A percentile compares a stretch with the other conserved stretches of the same genome.
These are phyloP conservation scores for Penicillium sp. DNA, from an alignment of 2,329 filamentous ascomycete species.

Conservation along the genomic window DNA sequence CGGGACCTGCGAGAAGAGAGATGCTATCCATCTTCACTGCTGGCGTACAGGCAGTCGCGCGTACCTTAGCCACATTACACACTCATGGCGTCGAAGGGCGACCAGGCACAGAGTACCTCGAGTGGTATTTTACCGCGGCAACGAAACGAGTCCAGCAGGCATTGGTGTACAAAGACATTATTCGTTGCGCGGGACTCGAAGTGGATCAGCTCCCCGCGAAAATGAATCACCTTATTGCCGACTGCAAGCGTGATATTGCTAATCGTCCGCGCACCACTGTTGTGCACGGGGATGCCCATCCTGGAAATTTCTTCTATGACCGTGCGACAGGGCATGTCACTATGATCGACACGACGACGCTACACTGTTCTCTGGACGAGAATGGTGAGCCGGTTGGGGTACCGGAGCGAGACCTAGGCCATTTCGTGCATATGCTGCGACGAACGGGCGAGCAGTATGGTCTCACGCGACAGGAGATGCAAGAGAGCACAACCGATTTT, in stretches of 20 bases:
- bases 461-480: not conserved
- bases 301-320: conserved; percentile 5
- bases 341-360: conserved; percentile 1
- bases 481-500: not conserved
- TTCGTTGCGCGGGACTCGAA: not conserved
- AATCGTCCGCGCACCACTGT: not conserved
- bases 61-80: not conserved
- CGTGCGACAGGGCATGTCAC: not conserved
- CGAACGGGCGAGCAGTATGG: not conserved
- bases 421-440: conserved; percentile 2
- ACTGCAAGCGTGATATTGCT: not conserved
- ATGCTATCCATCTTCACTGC: not conserved
- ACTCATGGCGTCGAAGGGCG: not conserved
- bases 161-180: not conserved
- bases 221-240: not conserved
- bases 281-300: not conserved
- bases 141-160: not conserved
- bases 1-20: not conserved
- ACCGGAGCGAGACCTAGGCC: not conserved
- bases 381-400: not conserved
- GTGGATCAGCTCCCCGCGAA: not conserved
- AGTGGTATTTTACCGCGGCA: conserved; percentile 3
- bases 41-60: not conserved
- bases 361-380: conserved; percentile 1
- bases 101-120: not conserved